Conservation (phyloP, 2,329 filamentous ascomycete species). For the Sarocladium brachiariae region DNA sequence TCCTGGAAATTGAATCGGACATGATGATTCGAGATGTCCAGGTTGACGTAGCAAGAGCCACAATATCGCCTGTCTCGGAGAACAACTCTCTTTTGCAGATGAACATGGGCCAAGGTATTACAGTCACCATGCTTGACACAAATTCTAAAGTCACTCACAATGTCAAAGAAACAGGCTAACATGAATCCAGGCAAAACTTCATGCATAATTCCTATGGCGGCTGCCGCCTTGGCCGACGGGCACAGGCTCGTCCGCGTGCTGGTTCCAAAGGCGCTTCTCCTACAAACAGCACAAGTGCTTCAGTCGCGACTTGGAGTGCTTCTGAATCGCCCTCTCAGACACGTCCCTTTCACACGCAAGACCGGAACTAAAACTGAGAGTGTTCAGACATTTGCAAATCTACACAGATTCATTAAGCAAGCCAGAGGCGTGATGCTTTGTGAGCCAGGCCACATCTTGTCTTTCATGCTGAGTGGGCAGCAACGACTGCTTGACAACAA, state of each 20-base stretch:
- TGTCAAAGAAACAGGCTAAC: no score
- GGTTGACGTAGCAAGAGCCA: constrained; percentile 54
- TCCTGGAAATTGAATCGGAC: constrained; percentile 60
- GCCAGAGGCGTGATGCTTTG: constrained; percentile 48
- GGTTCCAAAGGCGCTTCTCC: constrained; percentile 48
- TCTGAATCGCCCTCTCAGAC: constrained; percentile 7
- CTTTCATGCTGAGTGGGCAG: constrained; percentile 55
- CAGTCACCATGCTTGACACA: no score
- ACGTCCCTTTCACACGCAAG: constrained; percentile 7
- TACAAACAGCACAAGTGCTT: constrained; percentile 51
- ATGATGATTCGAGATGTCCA: constrained; percentile 56
- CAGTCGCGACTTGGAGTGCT: constrained; percentile 31
- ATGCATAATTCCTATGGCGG: constrained; percentile 47
- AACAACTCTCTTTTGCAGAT: constrained; percentile 57
- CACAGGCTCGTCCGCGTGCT: constrained; percentile 43
- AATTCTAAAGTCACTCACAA: no score
- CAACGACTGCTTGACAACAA: constrained; percentile 46
- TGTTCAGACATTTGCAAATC: neutral
- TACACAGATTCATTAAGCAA: constrained; percentile 32
- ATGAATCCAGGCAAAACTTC: constrained; percentile 25
- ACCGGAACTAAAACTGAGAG: neutral
- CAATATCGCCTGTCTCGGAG: constrained; percentile 44
- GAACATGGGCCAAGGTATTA: constrained; percentile 53
- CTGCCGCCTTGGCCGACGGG: constrained; percentile 36
- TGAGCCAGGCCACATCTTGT: constrained; percentile 58